phyloP scores from a whole-genome alignment of 179 eudicot genomes.

The Silene vulgaris region DNA sequence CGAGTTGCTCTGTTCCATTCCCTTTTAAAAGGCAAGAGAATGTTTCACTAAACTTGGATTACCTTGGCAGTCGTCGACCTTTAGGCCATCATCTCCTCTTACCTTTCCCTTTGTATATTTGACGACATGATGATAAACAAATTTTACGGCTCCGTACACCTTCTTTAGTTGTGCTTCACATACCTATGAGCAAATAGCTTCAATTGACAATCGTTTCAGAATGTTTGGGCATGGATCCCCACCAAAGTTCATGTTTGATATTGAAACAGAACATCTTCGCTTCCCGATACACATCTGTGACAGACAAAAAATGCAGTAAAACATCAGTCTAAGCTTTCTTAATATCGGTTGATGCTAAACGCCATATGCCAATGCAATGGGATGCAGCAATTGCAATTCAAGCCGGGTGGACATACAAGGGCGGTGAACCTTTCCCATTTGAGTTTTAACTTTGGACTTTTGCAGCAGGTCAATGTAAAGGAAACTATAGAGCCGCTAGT shows the following conservation, averaged over 20 bases:
- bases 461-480: too few relatives aligned
- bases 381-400: not conserved
- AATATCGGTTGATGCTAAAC: not conserved
- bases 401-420: not conserved
- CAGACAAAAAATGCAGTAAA: not conserved
- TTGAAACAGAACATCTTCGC: constrained; percentile 53
- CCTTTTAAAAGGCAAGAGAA: constrained; percentile 27
- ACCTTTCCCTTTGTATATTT: constrained; percentile 4
- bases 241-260: constrained; percentile 66
- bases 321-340: not conserved
- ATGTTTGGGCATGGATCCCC: constrained; percentile 83
- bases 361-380: not conserved
- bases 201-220: constrained; percentile 68
- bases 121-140: constrained; percentile 21
- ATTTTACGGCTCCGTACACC: constrained; percentile 13
- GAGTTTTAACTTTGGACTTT: too few relatives aligned
- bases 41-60: not conserved
- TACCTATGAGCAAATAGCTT: constrained; percentile 58
- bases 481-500: too few relatives aligned
- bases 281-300: constrained; percentile 71
- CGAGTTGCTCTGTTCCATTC: constrained; percentile 14
- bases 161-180: not conserved
- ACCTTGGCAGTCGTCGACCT: constrained; percentile 16
- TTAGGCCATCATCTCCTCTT: constrained; percentile 4
- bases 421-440: too few relatives aligned